phyloP scores from a whole-genome alignment of 2,329 filamentous ascomycete genomes.

The Claviceps fusiformis region DNA sequence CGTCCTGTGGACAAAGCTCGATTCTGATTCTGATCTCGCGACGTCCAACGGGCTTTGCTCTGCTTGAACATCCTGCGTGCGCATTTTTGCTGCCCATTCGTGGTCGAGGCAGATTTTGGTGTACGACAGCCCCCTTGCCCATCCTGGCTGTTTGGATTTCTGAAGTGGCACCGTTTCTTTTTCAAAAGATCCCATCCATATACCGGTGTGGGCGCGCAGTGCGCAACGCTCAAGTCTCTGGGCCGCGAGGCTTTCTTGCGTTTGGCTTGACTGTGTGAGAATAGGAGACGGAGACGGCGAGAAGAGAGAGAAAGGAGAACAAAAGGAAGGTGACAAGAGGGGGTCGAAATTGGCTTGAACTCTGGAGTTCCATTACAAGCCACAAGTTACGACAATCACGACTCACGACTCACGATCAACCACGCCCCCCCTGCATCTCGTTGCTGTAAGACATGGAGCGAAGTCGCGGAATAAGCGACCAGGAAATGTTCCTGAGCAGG shows the following conservation, averaged over 20 bases:
- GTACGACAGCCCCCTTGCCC: no score
- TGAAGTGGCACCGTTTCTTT: background rate
- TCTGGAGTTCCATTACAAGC: no score
- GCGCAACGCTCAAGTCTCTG: slow-evolving; percentile 3
- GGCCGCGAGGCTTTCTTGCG: background rate
- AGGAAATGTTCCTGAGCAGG: slow-evolving; percentile 69
- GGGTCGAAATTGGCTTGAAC: background rate
- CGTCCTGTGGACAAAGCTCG: no score
- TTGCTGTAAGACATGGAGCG: slow-evolving; percentile 29
- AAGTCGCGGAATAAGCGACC: slow-evolving; percentile 54
- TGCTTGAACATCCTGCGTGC: background rate
- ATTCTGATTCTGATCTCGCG: background rate
- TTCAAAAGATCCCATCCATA: background rate
- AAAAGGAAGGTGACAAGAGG: background rate
- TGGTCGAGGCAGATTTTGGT: no score
- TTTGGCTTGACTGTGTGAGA: background rate
- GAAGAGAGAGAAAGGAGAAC: background rate
- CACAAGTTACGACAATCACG: background rate
- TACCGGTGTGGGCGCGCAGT: background rate
- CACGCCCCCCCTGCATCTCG: background rate
- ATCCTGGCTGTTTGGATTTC: background rate
- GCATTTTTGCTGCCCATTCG: no score
- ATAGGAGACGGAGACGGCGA: background rate
- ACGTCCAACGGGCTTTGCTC: background rate
- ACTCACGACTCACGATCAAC: background rate